Conservation (phyloP, 2,329 filamentous ascomycete genomes). For the Cercospora citrullina region DNA sequence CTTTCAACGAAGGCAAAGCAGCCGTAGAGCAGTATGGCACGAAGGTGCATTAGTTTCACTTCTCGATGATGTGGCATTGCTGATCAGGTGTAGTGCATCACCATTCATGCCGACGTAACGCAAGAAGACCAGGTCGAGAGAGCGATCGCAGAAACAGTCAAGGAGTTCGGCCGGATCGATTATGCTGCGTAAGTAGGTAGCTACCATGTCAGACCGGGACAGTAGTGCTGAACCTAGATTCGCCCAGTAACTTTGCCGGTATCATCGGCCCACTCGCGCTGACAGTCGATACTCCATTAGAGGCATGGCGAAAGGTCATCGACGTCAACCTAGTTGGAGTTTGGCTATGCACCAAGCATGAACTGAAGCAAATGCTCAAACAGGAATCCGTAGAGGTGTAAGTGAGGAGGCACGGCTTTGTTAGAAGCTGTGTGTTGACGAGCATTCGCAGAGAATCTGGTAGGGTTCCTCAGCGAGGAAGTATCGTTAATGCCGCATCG, state of each 20-base stretch:
- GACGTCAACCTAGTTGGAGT: conserved; percentile 43
- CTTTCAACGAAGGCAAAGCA: conserved; percentile 28
- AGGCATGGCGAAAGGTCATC: conserved; percentile 40
- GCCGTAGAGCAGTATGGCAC: conserved; percentile 30
- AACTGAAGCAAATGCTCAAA: conserved; percentile 46
- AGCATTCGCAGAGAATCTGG: conserved; percentile 24
- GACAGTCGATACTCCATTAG: conserved; percentile 36
- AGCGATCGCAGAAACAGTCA: conserved; percentile 38
- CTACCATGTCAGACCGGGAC: background rate
- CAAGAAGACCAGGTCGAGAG: conserved; percentile 38
- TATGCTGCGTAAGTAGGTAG: conserved; percentile 37
- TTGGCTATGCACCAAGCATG: conserved; percentile 42
- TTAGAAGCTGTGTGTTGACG: too few species aligned
- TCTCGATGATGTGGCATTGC: background rate
- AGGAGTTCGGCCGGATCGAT: conserved; percentile 43
- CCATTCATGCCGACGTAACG: conserved; percentile 34
- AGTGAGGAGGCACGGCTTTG: background rate
- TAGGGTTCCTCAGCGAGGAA: conserved; percentile 33
- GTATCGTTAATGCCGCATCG: conserved; percentile 45
- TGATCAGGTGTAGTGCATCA: conserved; percentile 22
- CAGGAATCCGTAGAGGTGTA: conserved; percentile 32
- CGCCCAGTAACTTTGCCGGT: conserved; percentile 38
- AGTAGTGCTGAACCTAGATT: background rate
- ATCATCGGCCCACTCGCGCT: conserved; percentile 35
- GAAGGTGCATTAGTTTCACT: conserved; percentile 13